Base-by-base conservation (phyloP, 352 stramenopile species). In the Pelagophyceae sp. region DNA sequence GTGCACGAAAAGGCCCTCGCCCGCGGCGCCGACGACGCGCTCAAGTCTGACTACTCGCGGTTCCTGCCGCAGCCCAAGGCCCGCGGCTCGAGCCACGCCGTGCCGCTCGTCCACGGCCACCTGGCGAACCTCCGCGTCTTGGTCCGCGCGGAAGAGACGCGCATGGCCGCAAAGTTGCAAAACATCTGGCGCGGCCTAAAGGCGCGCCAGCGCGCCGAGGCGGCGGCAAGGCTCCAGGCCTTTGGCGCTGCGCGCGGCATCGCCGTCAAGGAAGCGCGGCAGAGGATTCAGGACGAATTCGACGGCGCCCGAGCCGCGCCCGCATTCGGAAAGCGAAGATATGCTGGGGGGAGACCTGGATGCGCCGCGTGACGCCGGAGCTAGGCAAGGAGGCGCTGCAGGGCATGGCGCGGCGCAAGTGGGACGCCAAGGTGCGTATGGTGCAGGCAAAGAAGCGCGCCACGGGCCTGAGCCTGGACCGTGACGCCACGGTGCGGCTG, bases 41-140 rank as follows among this genome's bases (percentile, higher is more conserved):
- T 95, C 19, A 96, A 96, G 81, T 88, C 90, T 0, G 90, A 97
- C 78, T 97, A 97, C 79, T 92, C 89, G 19, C 93, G 92, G 79
- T 96, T 96, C 51, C 77, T 96, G 0, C 85, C 85, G 25, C 90
- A 90, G 72, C 84, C 89, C 1, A 80, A 78, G 50, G 38, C 77
- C 25, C 38, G 61, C 20, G 29, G 25, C 25, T 29, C 38, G 20
- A 95, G 89, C 2, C 92, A 93, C 58, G 90, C 95, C 1, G 87
- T 94, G 11, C 90, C 90, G 11, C 80, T 96, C 35, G 87, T 93
- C 77, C 91, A 96, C 78, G 91, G 89, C 20, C 87, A 89, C 15
- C 93, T 95, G 75, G 86, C 86, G 1, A 95, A 96, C 75, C 79
- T 95, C 27, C 67, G 92, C 0, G 80, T 93, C 69, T 93, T 93